A percentile compares a stretch with the other conserved stretches of the same genome.
These are phyloP conservation scores for Polyporus arcularius DNA, from an alignment of 768 basidiomycete genomes.

Conservation along the genomic window DNA sequence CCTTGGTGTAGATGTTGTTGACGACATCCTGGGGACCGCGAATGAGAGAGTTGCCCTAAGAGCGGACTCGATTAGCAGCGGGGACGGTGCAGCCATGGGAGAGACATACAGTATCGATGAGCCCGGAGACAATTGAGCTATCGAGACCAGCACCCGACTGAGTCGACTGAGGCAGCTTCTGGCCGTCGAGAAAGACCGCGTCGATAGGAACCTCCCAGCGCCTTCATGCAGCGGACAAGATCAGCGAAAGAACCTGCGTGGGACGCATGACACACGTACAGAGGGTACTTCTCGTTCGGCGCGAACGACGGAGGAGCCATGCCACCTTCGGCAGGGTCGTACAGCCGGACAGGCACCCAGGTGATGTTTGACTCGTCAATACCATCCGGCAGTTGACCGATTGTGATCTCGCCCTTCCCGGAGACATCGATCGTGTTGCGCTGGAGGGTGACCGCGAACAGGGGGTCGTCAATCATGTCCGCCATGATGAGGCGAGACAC, in stretches of 20 bases:
- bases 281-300: constrained; percentile 55
- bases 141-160: constrained; percentile 46
- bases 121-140: constrained; percentile 49
- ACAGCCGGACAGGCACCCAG: constrained; percentile 66
- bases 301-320: constrained; percentile 57
- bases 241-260: not conserved
- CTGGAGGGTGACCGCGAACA: constrained; percentile 53
- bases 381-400: constrained; percentile 63
- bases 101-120: constrained; percentile 69
- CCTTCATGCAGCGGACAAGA: constrained; percentile 1
- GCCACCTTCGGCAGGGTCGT: constrained; percentile 54
- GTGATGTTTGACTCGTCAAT: constrained; percentile 55
- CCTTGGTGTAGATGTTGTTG: constrained; percentile 39
- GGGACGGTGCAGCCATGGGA: not conserved
- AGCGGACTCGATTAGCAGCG: not conserved
- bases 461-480: constrained; percentile 47
- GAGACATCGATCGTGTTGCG: constrained; percentile 67
- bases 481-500: constrained; percentile 35
- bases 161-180: constrained; percentile 55
- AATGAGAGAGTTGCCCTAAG: constrained; percentile 73
- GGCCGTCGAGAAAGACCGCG: constrained; percentile 71
- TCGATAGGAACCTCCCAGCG: constrained; percentile 74
- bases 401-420: constrained; percentile 66
- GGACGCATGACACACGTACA: constrained; percentile 18
- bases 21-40: constrained; percentile 74